Percentiles rank a stretch among this genome's conserved stretches.
These are phyloP conservation scores for Phyllostachys edulis DNA, from an alignment of 176 grass and related monocot species.

Conservation along the genomic window DNA sequence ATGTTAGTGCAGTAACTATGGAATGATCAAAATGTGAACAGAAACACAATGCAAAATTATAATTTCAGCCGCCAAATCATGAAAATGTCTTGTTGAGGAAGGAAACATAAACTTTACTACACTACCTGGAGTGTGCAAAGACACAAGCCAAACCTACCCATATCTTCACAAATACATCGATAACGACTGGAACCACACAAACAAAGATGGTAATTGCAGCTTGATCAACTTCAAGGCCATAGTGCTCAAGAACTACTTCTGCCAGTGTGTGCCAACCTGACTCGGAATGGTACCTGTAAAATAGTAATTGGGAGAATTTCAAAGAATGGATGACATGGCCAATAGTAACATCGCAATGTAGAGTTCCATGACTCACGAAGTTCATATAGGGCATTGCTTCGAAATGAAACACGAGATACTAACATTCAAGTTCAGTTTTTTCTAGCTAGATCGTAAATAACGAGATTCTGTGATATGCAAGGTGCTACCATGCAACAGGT, in stretches of 20 bases:
- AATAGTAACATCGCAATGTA: background rate
- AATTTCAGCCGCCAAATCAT: background rate
- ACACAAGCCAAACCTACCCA: conserved; percentile 56
- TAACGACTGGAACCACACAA: conserved; percentile 71
- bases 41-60: background rate
- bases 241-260: conserved; percentile 80
- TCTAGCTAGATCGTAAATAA: conserved; percentile 25
- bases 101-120: background rate
- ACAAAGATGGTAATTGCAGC: conserved; percentile 82
- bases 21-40: background rate
- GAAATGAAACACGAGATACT: background rate
- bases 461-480: background rate
- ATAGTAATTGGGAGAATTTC: background rate
- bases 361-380: background rate
- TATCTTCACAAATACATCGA: conserved; percentile 85
- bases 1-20: background rate
- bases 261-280: conserved; percentile 76
- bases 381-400: background rate
- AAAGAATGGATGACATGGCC: background rate
- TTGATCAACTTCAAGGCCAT: conserved; percentile 79
- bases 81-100: background rate
- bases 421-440: conserved; percentile 6
- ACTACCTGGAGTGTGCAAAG: background rate
- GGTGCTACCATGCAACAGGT: background rate
- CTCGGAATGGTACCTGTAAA: conserved; percentile 84